Base-by-base conservation (phyloP, 306 rosid genomes). In the Cucurbita argyrosperma region DNA sequence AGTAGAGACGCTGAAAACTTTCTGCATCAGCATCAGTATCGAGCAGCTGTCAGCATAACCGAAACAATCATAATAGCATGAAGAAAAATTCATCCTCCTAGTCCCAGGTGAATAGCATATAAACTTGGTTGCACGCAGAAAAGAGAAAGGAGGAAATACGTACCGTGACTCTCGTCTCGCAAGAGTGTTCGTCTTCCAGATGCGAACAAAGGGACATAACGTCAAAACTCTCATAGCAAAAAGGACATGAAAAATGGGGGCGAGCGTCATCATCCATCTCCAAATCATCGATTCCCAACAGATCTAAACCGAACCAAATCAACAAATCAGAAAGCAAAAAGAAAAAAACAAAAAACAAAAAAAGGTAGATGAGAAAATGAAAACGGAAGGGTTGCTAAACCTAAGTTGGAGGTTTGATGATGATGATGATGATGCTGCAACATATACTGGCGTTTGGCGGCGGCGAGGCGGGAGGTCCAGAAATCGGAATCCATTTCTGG, bases 391-490 rank as follows among this genome's bases (percentile, higher is more conserved):
- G 8, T 9, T 4, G 53, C 54, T 50, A 55, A 52, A 91, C 97
- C 99, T 79, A 88, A 76, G 68, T 85, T 88, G 62, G 96, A 91
- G 80, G 80, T 82, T 79, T 78, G 99, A 40, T 89, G 89, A 56
- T 87, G 89, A 26, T 88, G 88, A 40, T 89, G 89, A 56, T 87
- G 89, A 26, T 88, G 88, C 83, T 87, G 96, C 83, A 86, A 72
- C 58, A 85, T 54, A 57, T 86, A 88, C 53, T 94, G 99, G 75
- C 97, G 92, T 86, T 95, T 95, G 38, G 92, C 97, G 57, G 97
- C 97, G 56, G 96, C 96, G 67, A 91, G 91, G 63, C 97, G 96
- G 37, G 99, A 87, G 78, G 96, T 85, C 99, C 96, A 91, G 82
- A 87, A 91, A 71, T 95, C 97, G 80, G 97, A 82, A 79, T 94